Evolutionary conservation across 1,139 yeast species (phyloP), one percentile per base, ranked within the genome.

Genomic region (Spencermartinsiella ligniputridi): DNA sequence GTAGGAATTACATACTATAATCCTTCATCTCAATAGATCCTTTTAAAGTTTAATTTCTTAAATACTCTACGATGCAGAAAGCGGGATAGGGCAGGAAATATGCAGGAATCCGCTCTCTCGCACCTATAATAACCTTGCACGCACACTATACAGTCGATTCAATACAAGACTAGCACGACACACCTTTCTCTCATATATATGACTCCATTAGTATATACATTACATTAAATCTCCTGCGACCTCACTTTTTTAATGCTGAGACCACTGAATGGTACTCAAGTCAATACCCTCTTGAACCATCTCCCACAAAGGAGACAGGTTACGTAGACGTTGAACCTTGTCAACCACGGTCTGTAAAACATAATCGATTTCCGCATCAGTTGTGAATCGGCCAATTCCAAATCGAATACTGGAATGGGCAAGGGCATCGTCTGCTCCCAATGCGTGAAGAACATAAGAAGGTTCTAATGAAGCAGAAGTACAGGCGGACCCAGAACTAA

Each of bases 261-360:
- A 86, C 99, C 99, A 92, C 70, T 92, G 95, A 60, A 92, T 92
- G 37, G 95, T 76, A 60, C 84, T 78, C 65, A 94, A 75, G 63
- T 92, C 99, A 61, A 92, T 90, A 54, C 98, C 98, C 55, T 92
- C 98, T 69, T 92, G 96, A 45, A 88, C 96, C 97, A 92, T 90
- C 70, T 92, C 99, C 97, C 97, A 92, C 57, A 92, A 75, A 44
- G 99, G 99, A 43, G 95, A 83, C 71, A 92, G 75, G 61, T 89
- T 94, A 67, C 99, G 79, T 63, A 92, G 76, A 68, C 88, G 89
- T 51, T 83, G 84, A 42, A 92, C 98, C 68, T 97, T 79, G 65
- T 87, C 90, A 45, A 79, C 75, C 49, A 92, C 89, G 19, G 97
- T 96, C 52, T 83, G 74, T 53, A 90, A 75, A 37, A 92, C 98